Percentiles rank a stretch among this genome's conserved stretches.
phyloP scores from a whole-genome alignment of 768 basidiomycete species.

The Sistotremastrum suecicum region DNA sequence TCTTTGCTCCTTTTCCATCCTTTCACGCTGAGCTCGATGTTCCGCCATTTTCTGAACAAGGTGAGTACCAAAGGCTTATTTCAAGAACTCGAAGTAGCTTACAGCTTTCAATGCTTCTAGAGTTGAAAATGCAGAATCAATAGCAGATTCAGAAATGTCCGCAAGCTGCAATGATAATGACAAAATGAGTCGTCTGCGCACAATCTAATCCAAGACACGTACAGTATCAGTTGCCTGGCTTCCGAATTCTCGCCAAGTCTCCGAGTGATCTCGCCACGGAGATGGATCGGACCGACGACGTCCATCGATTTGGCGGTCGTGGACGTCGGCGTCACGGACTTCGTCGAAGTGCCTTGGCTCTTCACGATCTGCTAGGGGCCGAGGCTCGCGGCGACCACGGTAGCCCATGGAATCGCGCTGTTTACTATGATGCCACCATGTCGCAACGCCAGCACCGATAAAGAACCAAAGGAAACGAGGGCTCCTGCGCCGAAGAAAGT shows the following conservation, averaged over 20 bases:
- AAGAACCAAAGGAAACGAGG: slow-evolving; percentile 58
- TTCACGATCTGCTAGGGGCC: slow-evolving; percentile 4
- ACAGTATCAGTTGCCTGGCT: slow-evolving; percentile 28
- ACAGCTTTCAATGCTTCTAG: slow-evolving; percentile 50
- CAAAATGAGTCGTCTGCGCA: slow-evolving; percentile 24
- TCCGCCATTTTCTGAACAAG: slow-evolving; percentile 19
- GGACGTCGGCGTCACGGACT: slow-evolving; percentile 7
- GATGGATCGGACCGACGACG: slow-evolving; percentile 7
- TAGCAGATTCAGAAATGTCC: slow-evolving; percentile 53
- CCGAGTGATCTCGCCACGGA: slow-evolving; percentile 33
- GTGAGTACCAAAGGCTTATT: not conserved
- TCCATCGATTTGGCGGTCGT: slow-evolving; percentile 4
- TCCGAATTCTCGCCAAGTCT: slow-evolving; percentile 29
- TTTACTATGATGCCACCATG: slow-evolving; percentile 22
- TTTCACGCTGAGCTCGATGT: slow-evolving; percentile 15
- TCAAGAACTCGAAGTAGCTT: slow-evolving; percentile 12
- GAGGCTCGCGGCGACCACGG: slow-evolving; percentile 16
- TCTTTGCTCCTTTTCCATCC: slow-evolving; percentile 31
- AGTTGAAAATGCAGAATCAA: slow-evolving; percentile 42
- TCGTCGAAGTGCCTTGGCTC: not conserved
- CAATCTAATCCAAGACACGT: slow-evolving; percentile 12
- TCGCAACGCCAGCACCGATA: slow-evolving; percentile 34
- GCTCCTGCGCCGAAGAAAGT: slow-evolving; percentile 23
- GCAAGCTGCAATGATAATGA: slow-evolving; percentile 32
- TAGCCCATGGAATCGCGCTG: slow-evolving; percentile 27